phyloP scores from a whole-genome alignment of 352 stramenopile species.

The Phytophthora pseudosyringae region DNA sequence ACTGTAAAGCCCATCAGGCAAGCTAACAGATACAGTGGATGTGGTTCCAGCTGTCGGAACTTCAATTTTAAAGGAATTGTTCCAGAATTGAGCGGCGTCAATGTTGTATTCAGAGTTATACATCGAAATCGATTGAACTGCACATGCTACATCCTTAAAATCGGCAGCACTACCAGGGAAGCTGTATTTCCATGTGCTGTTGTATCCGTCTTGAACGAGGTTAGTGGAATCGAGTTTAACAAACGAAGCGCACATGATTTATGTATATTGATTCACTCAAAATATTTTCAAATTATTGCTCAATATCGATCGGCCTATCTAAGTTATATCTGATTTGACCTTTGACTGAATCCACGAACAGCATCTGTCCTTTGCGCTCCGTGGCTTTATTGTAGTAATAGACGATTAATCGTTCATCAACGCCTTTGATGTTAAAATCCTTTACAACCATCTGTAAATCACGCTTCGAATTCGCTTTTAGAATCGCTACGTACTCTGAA shows the following conservation, averaged over 20 bases:
- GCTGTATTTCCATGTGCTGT: conserved; percentile 6
- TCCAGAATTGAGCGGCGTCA: conserved; percentile 1
- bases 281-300: background rate
- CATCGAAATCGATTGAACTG: conserved; percentile 14
- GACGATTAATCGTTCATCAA: too few relatives aligned
- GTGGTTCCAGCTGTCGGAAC: conserved; percentile 12
- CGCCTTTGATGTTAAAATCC: background rate
- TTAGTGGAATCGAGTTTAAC: conserved; percentile 17
- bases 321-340: too few relatives aligned
- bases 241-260: too few relatives aligned
- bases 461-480: background rate
- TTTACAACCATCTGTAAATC: conserved; percentile 1
- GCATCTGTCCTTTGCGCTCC: too few relatives aligned
- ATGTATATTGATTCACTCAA: too few relatives aligned
- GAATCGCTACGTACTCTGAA: too few relatives aligned
- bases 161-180: too few relatives aligned
- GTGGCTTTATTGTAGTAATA: too few relatives aligned
- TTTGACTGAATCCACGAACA: too few relatives aligned
- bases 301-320: too few relatives aligned
- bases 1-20: conserved; percentile 16
- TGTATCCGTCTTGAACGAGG: conserved; percentile 5
- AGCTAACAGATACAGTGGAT: background rate
- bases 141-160: too few relatives aligned
- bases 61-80: conserved; percentile 13
- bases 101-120: conserved; percentile 17